A percentile compares a stretch with the other conserved stretches of the same genome.
phyloP scores from a whole-genome alignment of 2,329 filamentous ascomycete genomes.

The Epichloe sp. region DNA sequence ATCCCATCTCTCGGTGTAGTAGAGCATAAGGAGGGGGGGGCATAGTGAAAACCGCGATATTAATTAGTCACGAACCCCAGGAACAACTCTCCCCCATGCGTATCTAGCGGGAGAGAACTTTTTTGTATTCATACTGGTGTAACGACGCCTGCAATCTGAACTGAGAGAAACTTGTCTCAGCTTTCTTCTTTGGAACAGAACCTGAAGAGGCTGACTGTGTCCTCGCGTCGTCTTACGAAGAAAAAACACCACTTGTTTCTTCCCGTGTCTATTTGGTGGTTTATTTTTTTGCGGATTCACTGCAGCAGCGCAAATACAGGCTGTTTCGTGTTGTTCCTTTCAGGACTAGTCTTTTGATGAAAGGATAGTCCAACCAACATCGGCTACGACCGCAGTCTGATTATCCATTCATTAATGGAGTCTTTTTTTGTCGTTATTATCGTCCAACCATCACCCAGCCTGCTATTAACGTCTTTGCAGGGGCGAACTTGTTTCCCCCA shows the following conservation, averaged over 20 bases:
- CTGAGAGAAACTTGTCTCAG: constrained; percentile 18
- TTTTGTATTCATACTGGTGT: background rate
- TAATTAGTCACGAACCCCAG: background rate
- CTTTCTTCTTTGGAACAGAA: constrained; percentile 16
- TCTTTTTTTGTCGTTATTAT: background rate
- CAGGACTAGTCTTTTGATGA: background rate
- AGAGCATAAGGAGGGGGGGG: no score
- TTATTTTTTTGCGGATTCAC: background rate
- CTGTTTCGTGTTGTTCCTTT: background rate
- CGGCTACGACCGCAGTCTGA: background rate
- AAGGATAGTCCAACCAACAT: background rate
- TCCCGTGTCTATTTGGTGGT: background rate
- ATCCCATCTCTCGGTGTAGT: no score
- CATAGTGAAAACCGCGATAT: background rate
- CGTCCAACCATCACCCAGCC: background rate
- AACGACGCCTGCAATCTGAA: background rate
- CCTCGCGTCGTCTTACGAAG: constrained; percentile 5
- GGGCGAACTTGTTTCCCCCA: background rate
- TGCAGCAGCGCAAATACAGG: background rate
- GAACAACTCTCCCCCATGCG: background rate
- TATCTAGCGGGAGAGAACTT: background rate
- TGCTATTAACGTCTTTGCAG: background rate
- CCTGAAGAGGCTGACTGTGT: constrained; percentile 3
- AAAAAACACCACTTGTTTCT: no score
- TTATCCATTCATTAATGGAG: background rate